Base-by-base conservation (phyloP, 352 stramenopile species). In the Globisporangium paroecandrum region DNA sequence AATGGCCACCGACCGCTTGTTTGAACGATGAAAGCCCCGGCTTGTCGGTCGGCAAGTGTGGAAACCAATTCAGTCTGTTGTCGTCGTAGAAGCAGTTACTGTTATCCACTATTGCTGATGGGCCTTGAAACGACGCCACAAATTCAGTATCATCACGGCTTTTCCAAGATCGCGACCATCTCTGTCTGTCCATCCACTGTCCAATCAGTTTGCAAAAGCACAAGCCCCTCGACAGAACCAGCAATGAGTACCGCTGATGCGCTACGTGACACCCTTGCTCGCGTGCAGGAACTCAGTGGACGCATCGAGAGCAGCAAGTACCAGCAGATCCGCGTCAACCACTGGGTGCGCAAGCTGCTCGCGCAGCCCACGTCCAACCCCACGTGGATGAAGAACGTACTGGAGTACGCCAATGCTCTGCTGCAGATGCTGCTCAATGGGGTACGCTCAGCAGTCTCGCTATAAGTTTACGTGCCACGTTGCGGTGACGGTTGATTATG, bases 281-380 rank as follows among this genome's bases (percentile, higher is more conserved):
- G 61, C n/a, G 73, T 85, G n/a, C 75, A 80, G 27, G 78, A 77
- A 36, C 71, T 89, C 15, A 83, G 71, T 47, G 57, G 56, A 8
- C 66, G 29, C 3, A 18, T 60, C 8, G 49, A 18, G 24, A 59
- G 65, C 20, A 75, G 63, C 59, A 86, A 85, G n/a, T 81, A 90
- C 66, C 72, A 89, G 71, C 77, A 82, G 25, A 88, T 90, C 63
- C 82, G 82, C 51, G 63, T 90, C 59, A 73, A 54, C 13, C 81
- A 87, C 59, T 92, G 82, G 81, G 62, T 89, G 46, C 69, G 70
- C 3, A 89, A 87, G 62, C 76, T 90, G 25, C 75, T 78, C 7
- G 74, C 78, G 32, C 81, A 90, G 68, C 74, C 82, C 8, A 79
- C 77, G 7, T 74, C 76, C 13, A 90, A 89, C 54, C 56, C 72